Conservation (phyloP, 192 early-diverging fungal genomes). For the Coemansia sp. region DNA sequence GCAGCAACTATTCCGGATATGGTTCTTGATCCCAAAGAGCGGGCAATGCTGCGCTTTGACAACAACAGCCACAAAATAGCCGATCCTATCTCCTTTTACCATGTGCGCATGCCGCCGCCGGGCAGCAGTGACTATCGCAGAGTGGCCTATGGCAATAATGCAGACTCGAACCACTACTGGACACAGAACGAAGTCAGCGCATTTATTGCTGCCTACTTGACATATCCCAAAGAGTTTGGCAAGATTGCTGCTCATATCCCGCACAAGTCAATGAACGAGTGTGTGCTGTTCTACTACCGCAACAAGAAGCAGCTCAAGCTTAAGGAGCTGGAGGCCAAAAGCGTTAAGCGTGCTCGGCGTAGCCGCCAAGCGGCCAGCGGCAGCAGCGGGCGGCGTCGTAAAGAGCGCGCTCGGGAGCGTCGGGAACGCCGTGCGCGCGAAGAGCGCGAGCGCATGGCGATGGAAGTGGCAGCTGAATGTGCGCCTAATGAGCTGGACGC, state of each 20-base stretch:
- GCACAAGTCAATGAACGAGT: slow-evolving; percentile 65
- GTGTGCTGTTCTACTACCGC: slow-evolving; percentile 76
- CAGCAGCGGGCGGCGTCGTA: slow-evolving; percentile 38
- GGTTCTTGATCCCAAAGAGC: slow-evolving; percentile 61
- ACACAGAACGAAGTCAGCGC: slow-evolving; percentile 61
- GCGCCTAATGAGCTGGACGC: slow-evolving; percentile 7
- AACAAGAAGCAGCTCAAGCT: slow-evolving; percentile 72
- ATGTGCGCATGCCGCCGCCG: slow-evolving; percentile 42
- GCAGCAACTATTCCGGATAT: slow-evolving; percentile 71
- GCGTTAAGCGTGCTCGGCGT: slow-evolving; percentile 38
- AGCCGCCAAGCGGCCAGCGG: slow-evolving; percentile 36
- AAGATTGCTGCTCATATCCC: slow-evolving; percentile 64
- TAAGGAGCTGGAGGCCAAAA: slow-evolving; percentile 60
- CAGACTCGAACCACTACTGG: slow-evolving; percentile 62
- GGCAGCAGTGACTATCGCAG: slow-evolving; percentile 16
- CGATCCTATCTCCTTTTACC: slow-evolving; percentile 64
- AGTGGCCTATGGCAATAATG: slow-evolving; percentile 43
- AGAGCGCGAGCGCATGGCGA: slow-evolving; percentile 32
- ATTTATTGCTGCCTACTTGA: slow-evolving; percentile 66
- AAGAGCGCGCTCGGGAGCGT: slow-evolving; percentile 45
- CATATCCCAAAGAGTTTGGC: slow-evolving; percentile 73
- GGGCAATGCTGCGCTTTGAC: slow-evolving; percentile 55
- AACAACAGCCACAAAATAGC: slow-evolving; percentile 60
- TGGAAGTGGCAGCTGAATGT: slow-evolving; percentile 32
- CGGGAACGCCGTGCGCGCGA: slow-evolving; percentile 31